Conservation (phyloP, 78 protist genomes). For the Dictyostelium firmibasis region DNA sequence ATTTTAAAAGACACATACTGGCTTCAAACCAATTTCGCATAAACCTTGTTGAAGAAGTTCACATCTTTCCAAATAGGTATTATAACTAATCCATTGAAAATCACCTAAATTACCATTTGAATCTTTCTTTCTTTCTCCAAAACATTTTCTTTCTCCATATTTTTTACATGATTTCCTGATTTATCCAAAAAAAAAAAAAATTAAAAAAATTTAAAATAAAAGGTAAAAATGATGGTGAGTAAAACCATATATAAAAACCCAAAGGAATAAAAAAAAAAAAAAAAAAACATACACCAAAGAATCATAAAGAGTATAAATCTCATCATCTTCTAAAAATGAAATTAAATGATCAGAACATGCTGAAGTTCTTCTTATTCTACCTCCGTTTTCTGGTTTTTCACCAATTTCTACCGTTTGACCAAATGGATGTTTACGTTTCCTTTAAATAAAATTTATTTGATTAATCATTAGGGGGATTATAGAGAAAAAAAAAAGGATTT, state of each 20-base stretch:
- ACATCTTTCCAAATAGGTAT: not conserved
- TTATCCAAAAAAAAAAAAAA: no score
- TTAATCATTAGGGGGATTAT: no score
- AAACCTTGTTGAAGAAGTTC: conserved; percentile 15
- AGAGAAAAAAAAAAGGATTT: no score
- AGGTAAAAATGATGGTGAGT: no score
- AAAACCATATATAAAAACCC: no score
- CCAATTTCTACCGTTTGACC: conserved; percentile 49
- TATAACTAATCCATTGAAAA: conserved; percentile 42
- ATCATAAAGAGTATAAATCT: conserved; percentile 63
- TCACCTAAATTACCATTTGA: conserved; percentile 51
- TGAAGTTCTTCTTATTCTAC: conserved; percentile 55
- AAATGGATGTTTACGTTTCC: conserved; percentile 44
- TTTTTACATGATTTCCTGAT: conserved; percentile 26
- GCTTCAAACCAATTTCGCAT: conserved; percentile 32
- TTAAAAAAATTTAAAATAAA: no score
- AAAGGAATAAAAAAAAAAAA: not conserved
- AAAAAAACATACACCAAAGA: conserved; percentile 38
- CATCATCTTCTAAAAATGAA: conserved; percentile 36
- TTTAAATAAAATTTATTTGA: no score
- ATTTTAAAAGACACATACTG: conserved; percentile 35
- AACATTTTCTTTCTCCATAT: conserved; percentile 12
- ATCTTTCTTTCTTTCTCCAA: conserved; percentile 20
- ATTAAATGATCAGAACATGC: conserved; percentile 16
- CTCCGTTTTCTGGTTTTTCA: not conserved